Evolutionary conservation across 305 asterid species (phyloP), one percentile per base, ranked within the genome.

Genomic region (Rubia peregrina): DNA sequence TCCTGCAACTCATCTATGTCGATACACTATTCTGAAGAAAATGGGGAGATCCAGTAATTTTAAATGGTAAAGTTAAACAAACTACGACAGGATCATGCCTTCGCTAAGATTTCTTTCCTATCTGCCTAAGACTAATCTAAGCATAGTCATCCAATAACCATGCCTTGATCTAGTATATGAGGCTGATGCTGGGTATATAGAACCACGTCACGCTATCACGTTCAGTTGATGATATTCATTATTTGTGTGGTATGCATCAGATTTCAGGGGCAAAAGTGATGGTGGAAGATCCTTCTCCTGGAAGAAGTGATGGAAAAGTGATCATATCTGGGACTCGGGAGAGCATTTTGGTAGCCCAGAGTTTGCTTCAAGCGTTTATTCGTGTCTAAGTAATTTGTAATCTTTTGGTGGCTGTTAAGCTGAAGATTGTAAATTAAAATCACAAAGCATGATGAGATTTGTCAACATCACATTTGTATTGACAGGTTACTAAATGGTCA

Each of bases 321-420:
- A 76, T 75, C 43, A 82, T 86, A 51, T 73, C 80, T n/a, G 89
- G 89, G 73, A 66, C 83, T 12, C 82, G 67, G 12, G 85, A 81
- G 38, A 76, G 74, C 48, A 78, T 86, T 66, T 75, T 59, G 73
- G 78, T 84, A 24, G 89, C 89, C 21, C 78, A 83, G 75, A 82
- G 82, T 79, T 75, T 84, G 73, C 83, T 84, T 74, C 86, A 82
- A 49, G 87, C 89, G 24, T 86, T 86, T 74, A 61, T 86, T 63
- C 75, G 75, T 30, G 41, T 69, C 57, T 72, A 53, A 74, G 22
- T 51, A 17, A 17, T 13, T 48, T 48, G 59, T 16, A 49, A 9
- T 1, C 8, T 16, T 17, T 51, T 49, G 49, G 21, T 21, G 9
- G 22, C 13, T 17, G 38, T 1, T 33, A 42, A 48, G 56, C 5